phyloP scores from a whole-genome alignment of 1,284 basidiomycete species.

The Meripilus lineatus region DNA sequence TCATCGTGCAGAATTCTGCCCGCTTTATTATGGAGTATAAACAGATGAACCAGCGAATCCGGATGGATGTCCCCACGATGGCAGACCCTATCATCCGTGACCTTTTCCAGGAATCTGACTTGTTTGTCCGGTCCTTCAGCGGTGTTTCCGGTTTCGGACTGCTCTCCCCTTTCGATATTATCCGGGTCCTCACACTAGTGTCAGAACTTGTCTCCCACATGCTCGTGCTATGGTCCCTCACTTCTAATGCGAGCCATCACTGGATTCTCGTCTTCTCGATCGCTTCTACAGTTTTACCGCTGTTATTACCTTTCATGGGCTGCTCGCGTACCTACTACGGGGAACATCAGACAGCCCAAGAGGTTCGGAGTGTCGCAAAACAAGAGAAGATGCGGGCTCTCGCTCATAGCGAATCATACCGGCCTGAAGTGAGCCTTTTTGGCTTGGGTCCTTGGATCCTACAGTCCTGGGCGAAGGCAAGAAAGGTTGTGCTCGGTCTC shows the following conservation, averaged over 20 bases:
- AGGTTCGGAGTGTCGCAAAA: constrained; percentile 56
- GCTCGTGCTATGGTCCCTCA: constrained; percentile 63
- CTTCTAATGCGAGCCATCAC: constrained; percentile 49
- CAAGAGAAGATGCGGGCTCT: constrained; percentile 70
- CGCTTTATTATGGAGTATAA: constrained; percentile 69
- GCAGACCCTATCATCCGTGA: constrained; percentile 67
- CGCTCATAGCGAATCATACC: constrained; percentile 62
- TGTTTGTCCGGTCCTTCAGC: constrained; percentile 71
- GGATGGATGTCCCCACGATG: constrained; percentile 72
- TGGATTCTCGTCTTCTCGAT: constrained; percentile 57
- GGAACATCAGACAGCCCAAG: constrained; percentile 38
- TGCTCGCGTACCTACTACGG: constrained; percentile 32
- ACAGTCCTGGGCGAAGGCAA: constrained; percentile 62
- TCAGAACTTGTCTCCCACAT: constrained; percentile 69
- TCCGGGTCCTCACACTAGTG: constrained; percentile 63
- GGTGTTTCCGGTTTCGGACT: constrained; percentile 64
- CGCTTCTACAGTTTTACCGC: constrained; percentile 49
- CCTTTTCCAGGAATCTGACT: constrained; percentile 77
- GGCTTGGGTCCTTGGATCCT: constrained; percentile 80
- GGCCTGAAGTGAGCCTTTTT: constrained; percentile 75
- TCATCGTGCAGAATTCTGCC: constrained; percentile 62
- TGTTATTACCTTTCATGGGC: constrained; percentile 45
- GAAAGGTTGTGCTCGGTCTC: constrained; percentile 51
- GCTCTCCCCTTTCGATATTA: constrained; percentile 70
- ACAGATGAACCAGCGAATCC: constrained; percentile 71